These are phyloP conservation scores for Nicotiana paniculata DNA, from an alignment of 257 asterid species.

Conservation along the genomic window DNA sequence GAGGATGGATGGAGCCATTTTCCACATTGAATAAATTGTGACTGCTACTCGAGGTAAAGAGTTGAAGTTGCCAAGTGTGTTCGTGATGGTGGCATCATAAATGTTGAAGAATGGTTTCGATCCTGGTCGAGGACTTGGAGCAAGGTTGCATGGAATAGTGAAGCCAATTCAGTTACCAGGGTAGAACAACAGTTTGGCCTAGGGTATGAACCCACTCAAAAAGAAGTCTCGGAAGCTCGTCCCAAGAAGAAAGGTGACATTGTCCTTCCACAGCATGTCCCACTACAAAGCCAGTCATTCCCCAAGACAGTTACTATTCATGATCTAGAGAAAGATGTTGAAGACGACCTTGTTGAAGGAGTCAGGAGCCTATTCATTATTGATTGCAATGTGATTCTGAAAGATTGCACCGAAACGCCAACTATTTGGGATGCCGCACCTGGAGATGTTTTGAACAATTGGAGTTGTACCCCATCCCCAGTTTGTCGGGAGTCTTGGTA, in stretches of 20 bases:
- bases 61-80: too few species aligned
- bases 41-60: too few species aligned
- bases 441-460: too few species aligned
- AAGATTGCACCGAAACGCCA: neutral
- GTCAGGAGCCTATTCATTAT: neutral
- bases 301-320: neutral
- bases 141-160: too few species aligned
- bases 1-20: neutral
- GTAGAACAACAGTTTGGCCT: neutral
- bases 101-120: too few species aligned
- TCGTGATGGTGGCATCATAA: too few species aligned
- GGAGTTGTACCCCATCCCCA: too few species aligned
- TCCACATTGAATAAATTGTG: too few species aligned
- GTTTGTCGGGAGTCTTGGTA: neutral
- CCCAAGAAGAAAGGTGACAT: neutral
- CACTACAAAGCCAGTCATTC: too few species aligned
- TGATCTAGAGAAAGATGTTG: neutral
- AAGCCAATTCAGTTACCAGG: neutral
- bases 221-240: too few species aligned
- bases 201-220: neutral
- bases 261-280: neutral
- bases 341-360: neutral
- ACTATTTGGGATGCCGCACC: too few species aligned
- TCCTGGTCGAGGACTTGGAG: too few species aligned
- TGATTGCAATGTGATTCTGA: accelerated